These are phyloP conservation scores for Pseudozyma sp. DNA, from an alignment of 1,284 basidiomycete species.

Conservation along the genomic window DNA sequence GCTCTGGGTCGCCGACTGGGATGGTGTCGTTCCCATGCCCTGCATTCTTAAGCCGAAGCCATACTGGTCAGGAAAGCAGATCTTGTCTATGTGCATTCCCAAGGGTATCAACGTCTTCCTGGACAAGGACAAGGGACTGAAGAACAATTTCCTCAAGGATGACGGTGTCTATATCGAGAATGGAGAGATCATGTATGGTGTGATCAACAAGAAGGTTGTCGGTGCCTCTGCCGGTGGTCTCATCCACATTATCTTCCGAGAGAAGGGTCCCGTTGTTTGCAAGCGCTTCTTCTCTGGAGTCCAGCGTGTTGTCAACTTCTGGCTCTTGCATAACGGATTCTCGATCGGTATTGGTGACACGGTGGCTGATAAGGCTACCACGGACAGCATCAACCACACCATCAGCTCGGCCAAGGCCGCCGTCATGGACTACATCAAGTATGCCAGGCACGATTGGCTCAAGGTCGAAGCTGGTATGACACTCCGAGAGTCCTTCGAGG, in stretches of 20 bases:
- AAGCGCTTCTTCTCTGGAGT: slow-evolving; percentile 91
- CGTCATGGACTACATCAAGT: slow-evolving; percentile 65
- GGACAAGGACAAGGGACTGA: slow-evolving; percentile 60
- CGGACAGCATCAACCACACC: slow-evolving; percentile 80
- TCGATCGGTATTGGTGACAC: slow-evolving; percentile 99
- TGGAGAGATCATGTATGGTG: slow-evolving; percentile 93
- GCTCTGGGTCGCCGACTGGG: slow-evolving; percentile 97
- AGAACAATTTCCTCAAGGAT: slow-evolving; percentile 72
- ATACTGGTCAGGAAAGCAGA: slow-evolving; percentile 97
- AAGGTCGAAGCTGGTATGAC: slow-evolving; percentile 85
- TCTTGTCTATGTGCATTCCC: slow-evolving; percentile 91
- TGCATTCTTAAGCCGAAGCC: slow-evolving; percentile 97
- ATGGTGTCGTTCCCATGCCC: slow-evolving; percentile 89
- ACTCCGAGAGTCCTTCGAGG: slow-evolving; percentile 97
- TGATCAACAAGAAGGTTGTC: slow-evolving; percentile 97
- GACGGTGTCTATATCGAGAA: slow-evolving; percentile 97
- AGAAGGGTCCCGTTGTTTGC: slow-evolving; percentile 95
- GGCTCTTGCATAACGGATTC: slow-evolving; percentile 99
- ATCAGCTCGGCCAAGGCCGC: slow-evolving; percentile 81
- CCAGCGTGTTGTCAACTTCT: slow-evolving; percentile 96
- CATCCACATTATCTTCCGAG: slow-evolving; percentile 96
- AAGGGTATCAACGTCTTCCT: slow-evolving; percentile 89
- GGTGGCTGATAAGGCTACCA: slow-evolving; percentile 91
- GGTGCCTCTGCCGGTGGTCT: slow-evolving; percentile 90
- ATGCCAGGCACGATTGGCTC: slow-evolving; percentile 65